Conservation (phyloP, 805 yeast species). For the Candida schatavii region DNA sequence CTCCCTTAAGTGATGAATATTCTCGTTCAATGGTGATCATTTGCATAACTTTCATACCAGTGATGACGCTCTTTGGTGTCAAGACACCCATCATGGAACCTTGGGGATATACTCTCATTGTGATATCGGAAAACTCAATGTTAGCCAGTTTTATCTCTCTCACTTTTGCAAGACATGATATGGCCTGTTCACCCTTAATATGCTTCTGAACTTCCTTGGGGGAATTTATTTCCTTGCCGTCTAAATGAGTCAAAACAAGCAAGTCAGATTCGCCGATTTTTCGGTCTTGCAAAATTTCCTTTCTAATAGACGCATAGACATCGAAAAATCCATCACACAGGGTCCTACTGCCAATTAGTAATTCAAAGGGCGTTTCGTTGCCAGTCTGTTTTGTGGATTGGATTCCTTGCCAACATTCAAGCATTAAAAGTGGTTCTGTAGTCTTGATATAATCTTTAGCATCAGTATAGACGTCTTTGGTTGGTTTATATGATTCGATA, state of each 20-base stretch:
- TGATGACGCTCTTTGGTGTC: constrained; percentile 60
- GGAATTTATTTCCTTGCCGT: constrained; percentile 14
- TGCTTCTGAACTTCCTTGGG: constrained; percentile 15
- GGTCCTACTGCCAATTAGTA: constrained; percentile 75
- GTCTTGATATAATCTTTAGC: constrained; percentile 64
- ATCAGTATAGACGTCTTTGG: constrained; percentile 54
- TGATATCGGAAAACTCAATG: constrained; percentile 69
- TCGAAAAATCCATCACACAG: constrained; percentile 86
- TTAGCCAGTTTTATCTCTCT: constrained; percentile 65
- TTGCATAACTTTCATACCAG: constrained; percentile 74
- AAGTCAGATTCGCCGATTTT: constrained; percentile 75
- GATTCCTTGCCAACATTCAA: constrained; percentile 94
- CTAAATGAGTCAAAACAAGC: constrained; percentile 50
- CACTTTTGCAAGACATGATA: constrained; percentile 79
- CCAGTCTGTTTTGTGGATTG: constrained; percentile 67
- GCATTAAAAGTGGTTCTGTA: constrained; percentile 75
- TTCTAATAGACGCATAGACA: constrained; percentile 70
- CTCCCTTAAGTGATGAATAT: constrained; percentile 75
- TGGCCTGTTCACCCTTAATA: constrained; percentile 27
- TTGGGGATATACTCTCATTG: constrained; percentile 62
- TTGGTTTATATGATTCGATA: constrained; percentile 37
- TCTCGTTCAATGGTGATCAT: constrained; percentile 94
- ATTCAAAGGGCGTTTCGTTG: constrained; percentile 57
- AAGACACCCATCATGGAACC: constrained; percentile 52
- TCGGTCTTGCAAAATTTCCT: constrained; percentile 46